Conservation (phyloP, 2,329 filamentous ascomycete species). For the Aspergillus candidus region DNA sequence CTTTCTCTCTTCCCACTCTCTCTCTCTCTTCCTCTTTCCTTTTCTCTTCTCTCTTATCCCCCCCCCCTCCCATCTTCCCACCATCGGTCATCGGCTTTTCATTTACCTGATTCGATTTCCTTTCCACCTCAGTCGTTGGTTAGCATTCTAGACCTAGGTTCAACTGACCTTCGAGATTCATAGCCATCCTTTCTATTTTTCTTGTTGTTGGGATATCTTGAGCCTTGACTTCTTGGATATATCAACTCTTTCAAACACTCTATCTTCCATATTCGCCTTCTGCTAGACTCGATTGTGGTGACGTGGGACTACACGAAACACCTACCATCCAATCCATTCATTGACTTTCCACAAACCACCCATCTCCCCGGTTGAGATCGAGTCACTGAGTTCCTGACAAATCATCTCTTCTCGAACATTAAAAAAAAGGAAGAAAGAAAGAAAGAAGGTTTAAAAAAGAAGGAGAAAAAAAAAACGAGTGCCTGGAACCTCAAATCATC, state of each 20-base stretch:
- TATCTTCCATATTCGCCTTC: background rate
- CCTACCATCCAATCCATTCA: too few relatives aligned
- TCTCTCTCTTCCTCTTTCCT: conserved; percentile 7
- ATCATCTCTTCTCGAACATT: too few relatives aligned
- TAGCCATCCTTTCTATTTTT: background rate
- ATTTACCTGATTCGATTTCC: conserved; percentile 1
- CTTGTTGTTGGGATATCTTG: conserved; percentile 1
- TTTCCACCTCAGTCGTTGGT: background rate
- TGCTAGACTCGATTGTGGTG: background rate
- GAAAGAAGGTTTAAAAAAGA: too few relatives aligned
- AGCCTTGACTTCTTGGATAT: background rate
- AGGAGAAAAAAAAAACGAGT: too few relatives aligned
- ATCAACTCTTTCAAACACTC: background rate
- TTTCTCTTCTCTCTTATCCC: conserved; percentile 10
- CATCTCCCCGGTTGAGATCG: too few relatives aligned
- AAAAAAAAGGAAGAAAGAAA: too few relatives aligned
- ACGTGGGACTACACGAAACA: too few relatives aligned
- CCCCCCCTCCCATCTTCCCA: conserved; percentile 6
- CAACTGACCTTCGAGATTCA: background rate
- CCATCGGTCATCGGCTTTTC: conserved; percentile 1
- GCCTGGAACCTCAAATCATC: too few relatives aligned
- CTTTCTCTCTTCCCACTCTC: background rate
- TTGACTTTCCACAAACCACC: too few relatives aligned
- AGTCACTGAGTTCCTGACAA: too few relatives aligned
- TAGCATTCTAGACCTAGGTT: background rate